Base-by-base conservation (phyloP, 768 basidiomycete genomes). In the Kwoniella europaea region DNA sequence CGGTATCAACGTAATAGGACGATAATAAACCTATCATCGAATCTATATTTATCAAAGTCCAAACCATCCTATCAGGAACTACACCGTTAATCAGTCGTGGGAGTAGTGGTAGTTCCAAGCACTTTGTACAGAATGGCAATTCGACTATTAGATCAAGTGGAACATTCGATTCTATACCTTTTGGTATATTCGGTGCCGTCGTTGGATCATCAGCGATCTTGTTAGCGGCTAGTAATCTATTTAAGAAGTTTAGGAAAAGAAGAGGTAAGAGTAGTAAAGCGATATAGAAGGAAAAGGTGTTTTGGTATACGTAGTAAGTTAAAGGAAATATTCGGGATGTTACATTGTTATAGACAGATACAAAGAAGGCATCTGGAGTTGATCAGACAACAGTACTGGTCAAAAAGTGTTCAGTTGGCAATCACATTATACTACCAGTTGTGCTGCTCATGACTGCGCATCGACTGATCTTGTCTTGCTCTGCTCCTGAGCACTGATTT, bases 21-120 rank as follows among this genome's bases (percentile, higher is more conserved):
- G 68, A 70, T 24, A 70, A 64, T 46, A 70, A 70, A 60, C 68
- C 68, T 4, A 58, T 70, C 13, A 63, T 70, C 52, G 68, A 70
- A 56, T 52, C 54, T 10, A 57, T 70, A 2, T 70, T 70, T 57
- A 55, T 63, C n/a, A 41, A 63, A 42, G 60, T 70, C 4, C 68
- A 70, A 65, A 58, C 43, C 4, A 58, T 70, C 20, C 27, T 64
- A 52, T 63, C 68, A 56, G 67, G 67, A 2, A 41, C 53, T 4
- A 63, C 67, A 42, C 60, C 67, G 4, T 29, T 68, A 35, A 60
- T 44, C 4, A 29, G 16, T 22, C 0, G 35, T 35, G 35, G 35
- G 35, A 29, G n/a, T 20, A 10, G 4, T 63, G 15, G 62, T 12
- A 35, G 15, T 16, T 52, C 62, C 18, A 20, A 16, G 29, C 35